Conservation (phyloP, 2,329 filamentous ascomycete species). For the Byssothecium circinans region DNA sequence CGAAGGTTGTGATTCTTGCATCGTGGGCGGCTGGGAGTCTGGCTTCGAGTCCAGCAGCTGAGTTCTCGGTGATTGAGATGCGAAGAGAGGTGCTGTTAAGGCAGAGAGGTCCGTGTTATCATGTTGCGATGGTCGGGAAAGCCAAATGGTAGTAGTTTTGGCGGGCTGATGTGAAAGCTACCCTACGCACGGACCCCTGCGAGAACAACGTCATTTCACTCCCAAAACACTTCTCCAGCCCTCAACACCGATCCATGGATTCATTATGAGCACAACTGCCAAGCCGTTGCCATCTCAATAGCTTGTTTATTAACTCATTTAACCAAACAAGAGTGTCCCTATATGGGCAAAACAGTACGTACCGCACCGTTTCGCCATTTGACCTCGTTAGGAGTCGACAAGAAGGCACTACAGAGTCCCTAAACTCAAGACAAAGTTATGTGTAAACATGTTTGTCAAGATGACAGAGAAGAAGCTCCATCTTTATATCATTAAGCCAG, state of each 20-base stretch:
- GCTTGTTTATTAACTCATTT: no score
- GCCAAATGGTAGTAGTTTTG: neutral
- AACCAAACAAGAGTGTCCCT: no score
- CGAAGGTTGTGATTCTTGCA: slow-evolving; percentile 51
- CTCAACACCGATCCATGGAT: neutral
- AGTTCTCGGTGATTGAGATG: neutral
- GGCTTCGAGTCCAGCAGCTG: neutral
- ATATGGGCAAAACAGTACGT: no score
- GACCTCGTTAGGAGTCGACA: no score
- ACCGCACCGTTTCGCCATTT: no score
- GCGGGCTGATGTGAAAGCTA: neutral
- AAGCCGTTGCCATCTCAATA: no score
- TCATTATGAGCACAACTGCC: neutral
- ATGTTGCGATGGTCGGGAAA: neutral
- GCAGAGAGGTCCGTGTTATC: neutral
- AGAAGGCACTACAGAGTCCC: no score
- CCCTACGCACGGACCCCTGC: neutral
- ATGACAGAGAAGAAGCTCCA: no score
- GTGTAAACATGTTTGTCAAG: no score
- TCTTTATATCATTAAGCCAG: no score
- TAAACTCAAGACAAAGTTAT: no score
- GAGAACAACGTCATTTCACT: neutral
- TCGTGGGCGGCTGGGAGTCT: neutral
- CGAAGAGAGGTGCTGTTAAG: neutral
- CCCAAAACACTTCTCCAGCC: neutral